phyloP scores from a whole-genome alignment of 805 yeast species.

The Candida krabiensis region DNA sequence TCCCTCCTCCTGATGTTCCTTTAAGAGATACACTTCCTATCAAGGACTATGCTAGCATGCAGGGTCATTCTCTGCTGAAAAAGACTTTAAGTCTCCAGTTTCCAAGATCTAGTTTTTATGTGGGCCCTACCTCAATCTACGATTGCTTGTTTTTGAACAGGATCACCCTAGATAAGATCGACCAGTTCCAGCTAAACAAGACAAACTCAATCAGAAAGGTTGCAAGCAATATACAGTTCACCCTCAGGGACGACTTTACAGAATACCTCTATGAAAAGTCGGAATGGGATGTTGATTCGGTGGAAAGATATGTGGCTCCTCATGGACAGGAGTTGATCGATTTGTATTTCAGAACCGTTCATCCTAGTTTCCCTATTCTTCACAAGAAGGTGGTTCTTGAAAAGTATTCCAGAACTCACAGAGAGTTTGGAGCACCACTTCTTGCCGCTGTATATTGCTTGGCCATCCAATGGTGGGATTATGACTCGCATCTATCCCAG shows the following conservation, averaged over 20 bases:
- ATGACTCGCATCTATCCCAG: constrained; percentile 72
- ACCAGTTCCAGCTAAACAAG: constrained; percentile 73
- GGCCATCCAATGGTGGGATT: constrained; percentile 95
- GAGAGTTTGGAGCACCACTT: constrained; percentile 89
- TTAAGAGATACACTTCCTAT: constrained; percentile 58
- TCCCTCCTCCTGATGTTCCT: constrained; percentile 39
- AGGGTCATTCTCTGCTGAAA: constrained; percentile 62
- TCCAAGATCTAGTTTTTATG: constrained; percentile 85
- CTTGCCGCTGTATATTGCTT: constrained; percentile 87
- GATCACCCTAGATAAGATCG: constrained; percentile 66
- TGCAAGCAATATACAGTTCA: constrained; percentile 71
- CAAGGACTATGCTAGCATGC: constrained; percentile 65
- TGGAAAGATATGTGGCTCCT: constrained; percentile 87
- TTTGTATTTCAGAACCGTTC: constrained; percentile 79
- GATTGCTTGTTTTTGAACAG: constrained; percentile 69
- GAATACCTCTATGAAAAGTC: constrained; percentile 66
- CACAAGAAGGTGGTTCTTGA: constrained; percentile 91
- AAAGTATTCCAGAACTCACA: constrained; percentile 84
- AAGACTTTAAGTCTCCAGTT: constrained; percentile 76
- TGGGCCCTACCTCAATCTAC: constrained; percentile 85
- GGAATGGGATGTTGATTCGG: constrained; percentile 76
- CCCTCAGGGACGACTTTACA: constrained; percentile 77
- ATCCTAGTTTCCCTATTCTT: constrained; percentile 87
- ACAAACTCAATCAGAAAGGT: constrained; percentile 75
- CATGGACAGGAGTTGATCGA: constrained; percentile 82